Evolutionary conservation across 768 basidiomycete species (phyloP), one percentile per base, ranked within the genome.

Genomic region (Lactifluus volemus): DNA sequence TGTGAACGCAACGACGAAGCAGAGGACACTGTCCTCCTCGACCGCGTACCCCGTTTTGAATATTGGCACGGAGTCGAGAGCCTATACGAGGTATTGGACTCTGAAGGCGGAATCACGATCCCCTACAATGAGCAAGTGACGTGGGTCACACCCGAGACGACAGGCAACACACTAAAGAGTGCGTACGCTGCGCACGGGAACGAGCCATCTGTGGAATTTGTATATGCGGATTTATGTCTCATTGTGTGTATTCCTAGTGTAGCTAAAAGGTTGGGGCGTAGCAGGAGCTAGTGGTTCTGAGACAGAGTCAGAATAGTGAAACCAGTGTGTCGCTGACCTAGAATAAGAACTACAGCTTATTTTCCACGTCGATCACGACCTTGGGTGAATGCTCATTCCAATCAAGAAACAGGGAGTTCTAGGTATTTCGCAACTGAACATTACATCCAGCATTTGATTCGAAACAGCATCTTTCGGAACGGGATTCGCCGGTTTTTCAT

Each of bases 81-180:
- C 5, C 17, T 34, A 25, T 36, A 3, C 36, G 25, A 29, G 3
- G 4, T 8, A 19, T 49, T 53, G 15, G 32, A 14, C 14, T 8
- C 15, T 21, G 14, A 50, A 1, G 53, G 38, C 11, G 38, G 38
- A 17, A 42, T 60, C 25, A 1, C 4, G 4, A 34, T 34, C 14
- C 41, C 38, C 5, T 10, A 19, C n/a, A 3, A 34, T 47, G 19
- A 44, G 10, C n/a, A 42, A 36, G 39, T 61, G 29, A 39, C n/a
- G 3, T 63, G 56, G 51, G 56, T 58, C 44, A 58, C 61, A 19
- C 38, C 56, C 25, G 14, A 14, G 21, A 45, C 55, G 45, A 8
- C 14, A 29, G 14, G 47, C 34, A 49, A 36, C n/a, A 21, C n/a
- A 3, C 21, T 38, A 7, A 3, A 39, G 38, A 21, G 3, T 9